phyloP scores from a whole-genome alignment of 2,329 filamentous ascomycete species.

The Bretziella fagacearum region DNA sequence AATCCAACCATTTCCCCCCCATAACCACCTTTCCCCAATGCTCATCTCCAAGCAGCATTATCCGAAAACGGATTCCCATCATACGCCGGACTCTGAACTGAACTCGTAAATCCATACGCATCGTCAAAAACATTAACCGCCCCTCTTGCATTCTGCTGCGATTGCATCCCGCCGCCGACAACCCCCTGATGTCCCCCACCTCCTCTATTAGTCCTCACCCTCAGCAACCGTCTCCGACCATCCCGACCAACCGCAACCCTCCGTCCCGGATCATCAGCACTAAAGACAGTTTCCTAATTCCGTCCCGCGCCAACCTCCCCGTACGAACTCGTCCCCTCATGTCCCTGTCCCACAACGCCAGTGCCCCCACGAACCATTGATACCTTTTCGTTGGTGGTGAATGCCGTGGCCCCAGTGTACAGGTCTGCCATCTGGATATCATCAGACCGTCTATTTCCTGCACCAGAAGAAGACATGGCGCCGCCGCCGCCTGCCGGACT shows the following conservation, averaged over 20 bases:
- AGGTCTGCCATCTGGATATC: background rate
- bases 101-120: conserved; percentile 9
- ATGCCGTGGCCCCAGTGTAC: background rate
- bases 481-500: background rate
- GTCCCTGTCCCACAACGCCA: background rate
- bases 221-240: background rate
- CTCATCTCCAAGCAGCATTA: conserved; percentile 2
- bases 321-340: background rate
- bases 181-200: background rate
- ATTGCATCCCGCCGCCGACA: too few relatives aligned
- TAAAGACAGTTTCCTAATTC: conserved; percentile 5
- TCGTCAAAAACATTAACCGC: conserved; percentile 8
- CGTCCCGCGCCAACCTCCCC: background rate
- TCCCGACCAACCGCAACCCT: background rate
- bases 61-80: conserved; percentile 12
- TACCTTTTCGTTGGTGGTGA: conserved; percentile 10
- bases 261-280: background rate
- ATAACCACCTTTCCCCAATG: background rate
- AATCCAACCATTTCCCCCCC: background rate
- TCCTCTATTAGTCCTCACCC: background rate
- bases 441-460: too few relatives aligned
- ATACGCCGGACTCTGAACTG: conserved; percentile 12
- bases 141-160: too few relatives aligned
- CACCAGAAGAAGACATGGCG: too few relatives aligned
- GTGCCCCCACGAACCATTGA: conserved; percentile 3